Evolutionary conservation across 208 protist species (phyloP).

Genomic region (Crithidia mellificae): DNA sequence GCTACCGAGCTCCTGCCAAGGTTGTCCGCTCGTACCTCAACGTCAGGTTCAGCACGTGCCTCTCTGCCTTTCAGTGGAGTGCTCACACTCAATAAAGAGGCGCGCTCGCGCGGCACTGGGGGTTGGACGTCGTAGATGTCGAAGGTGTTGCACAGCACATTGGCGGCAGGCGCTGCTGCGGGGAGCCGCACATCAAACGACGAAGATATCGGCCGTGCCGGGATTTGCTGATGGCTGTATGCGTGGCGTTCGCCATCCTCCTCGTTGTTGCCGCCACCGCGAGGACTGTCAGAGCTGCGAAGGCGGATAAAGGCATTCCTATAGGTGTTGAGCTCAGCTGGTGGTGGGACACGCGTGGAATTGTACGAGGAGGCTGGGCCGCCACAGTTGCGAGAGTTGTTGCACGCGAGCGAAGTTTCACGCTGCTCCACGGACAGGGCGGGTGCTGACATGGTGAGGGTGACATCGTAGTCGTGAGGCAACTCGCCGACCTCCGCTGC

Average conservation of each 20-base stretch:
- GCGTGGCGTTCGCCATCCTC: not conserved
- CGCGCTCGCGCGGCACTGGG: not conserved
- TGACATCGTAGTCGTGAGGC: not conserved
- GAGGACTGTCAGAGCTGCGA: too few species aligned
- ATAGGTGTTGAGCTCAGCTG: not conserved
- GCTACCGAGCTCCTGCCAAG: too few species aligned
- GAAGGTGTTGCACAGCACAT: too few species aligned
- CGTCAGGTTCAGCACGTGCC: too few species aligned
- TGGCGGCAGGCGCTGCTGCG: not conserved
- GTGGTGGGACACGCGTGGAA: not conserved
- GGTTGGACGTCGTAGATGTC: not conserved
- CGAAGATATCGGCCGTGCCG: not conserved
- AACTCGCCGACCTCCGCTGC: too few species aligned
- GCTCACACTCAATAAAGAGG: not conserved
- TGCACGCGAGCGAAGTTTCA: too few species aligned
- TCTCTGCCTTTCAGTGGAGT: too few species aligned
- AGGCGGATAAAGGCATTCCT: conserved; percentile 3
- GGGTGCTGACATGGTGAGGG: not conserved
- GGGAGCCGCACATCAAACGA: conserved; percentile 9
- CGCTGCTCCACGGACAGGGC: too few species aligned
- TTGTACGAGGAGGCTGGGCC: not conserved
- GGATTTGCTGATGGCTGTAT: not conserved
- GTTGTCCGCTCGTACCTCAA: too few species aligned
- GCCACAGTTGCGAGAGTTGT: not conserved
- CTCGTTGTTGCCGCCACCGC: too few species aligned